Conservation (phyloP, 257 asterid genomes). For the Nicotiana attenuata region DNA sequence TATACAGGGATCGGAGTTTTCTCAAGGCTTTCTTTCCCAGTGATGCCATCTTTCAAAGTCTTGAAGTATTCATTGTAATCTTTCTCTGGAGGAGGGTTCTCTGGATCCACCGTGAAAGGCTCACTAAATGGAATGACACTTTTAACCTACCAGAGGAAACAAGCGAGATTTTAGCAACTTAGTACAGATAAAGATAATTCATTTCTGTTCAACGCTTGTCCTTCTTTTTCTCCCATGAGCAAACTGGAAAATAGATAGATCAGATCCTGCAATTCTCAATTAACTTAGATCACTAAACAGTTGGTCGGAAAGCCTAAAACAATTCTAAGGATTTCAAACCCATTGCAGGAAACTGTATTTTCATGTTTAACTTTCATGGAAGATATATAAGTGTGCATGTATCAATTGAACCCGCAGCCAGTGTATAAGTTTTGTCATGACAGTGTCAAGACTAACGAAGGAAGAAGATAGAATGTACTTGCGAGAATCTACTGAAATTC, state of each 20-base stretch:
- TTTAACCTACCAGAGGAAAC: constrained; percentile 55
- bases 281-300: not conserved
- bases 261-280: not conserved
- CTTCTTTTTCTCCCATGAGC: not conserved
- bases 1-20: constrained; percentile 55
- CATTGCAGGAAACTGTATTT: not conserved
- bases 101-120: constrained; percentile 88
- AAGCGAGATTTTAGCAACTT: not conserved
- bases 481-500: not conserved
- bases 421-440: not conserved
- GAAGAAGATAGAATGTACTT: not conserved
- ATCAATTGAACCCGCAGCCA: not conserved
- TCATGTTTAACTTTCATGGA: not conserved
- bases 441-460: not conserved
- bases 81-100: constrained; percentile 85
- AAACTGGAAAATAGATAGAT: not conserved
- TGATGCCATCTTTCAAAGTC: constrained; percentile 72
- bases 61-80: constrained; percentile 73
- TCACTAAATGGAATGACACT: constrained; percentile 90
- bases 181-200: not conserved
- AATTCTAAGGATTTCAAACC: not conserved
- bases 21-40: constrained; percentile 91
- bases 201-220: not conserved
- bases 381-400: not conserved
- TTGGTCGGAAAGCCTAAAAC: not conserved